Percentiles rank a stretch among this genome's conserved stretches.
Conservation (phyloP, 176 grass and related monocot genomes). For the Raddia distichophylla region DNA sequence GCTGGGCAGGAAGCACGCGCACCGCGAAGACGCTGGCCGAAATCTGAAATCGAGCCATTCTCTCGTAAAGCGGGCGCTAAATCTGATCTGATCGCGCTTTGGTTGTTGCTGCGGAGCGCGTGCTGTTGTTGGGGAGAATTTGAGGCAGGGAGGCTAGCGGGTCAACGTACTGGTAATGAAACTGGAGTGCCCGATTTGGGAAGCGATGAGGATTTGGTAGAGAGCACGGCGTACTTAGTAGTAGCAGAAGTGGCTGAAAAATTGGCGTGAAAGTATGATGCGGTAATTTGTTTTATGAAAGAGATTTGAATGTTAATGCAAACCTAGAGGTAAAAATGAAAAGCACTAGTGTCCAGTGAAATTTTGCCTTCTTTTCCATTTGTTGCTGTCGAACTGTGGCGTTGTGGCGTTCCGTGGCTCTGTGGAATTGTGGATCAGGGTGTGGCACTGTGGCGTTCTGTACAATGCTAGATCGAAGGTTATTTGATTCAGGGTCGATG, state of each 20-base stretch:
- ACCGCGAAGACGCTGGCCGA: neutral
- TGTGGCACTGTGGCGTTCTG: neutral
- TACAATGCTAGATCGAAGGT: neutral
- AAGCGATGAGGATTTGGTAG: neutral
- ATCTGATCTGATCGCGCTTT: neutral
- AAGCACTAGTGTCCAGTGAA: neutral
- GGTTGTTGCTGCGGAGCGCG: neutral
- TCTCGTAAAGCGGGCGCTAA: neutral
- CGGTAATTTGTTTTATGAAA: neutral
- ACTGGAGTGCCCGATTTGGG: neutral
- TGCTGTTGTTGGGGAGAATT: neutral
- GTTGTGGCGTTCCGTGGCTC: neutral
- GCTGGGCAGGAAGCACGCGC: neutral
- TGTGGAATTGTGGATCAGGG: neutral
- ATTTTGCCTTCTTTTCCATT: neutral
- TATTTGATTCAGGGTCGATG: neutral
- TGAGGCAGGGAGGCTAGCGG: neutral
- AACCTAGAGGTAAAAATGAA: too few species aligned
- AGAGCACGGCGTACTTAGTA: neutral
- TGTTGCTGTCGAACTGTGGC: neutral
- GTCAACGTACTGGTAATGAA: neutral
- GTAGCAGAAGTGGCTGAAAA: neutral
- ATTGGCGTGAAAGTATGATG: neutral
- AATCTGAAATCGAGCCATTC: neutral
- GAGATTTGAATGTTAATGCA: neutral